Conservation (phyloP, 2,329 filamentous ascomycete genomes). For the Fusarium musae region DNA sequence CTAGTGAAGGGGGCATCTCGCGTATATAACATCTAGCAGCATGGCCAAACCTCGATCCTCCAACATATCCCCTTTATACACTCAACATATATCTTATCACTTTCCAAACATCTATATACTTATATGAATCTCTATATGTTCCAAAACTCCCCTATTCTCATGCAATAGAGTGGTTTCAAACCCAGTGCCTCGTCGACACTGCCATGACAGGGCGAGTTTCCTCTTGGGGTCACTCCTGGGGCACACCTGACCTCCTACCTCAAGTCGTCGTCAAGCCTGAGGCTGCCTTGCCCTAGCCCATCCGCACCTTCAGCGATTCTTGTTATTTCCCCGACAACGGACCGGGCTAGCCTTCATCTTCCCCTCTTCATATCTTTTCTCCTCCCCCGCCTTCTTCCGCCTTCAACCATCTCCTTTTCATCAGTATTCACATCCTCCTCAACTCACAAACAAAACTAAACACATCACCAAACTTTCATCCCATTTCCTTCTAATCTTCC, state of each 20-base stretch:
- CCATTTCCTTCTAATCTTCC: neutral
- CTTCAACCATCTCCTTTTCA: neutral
- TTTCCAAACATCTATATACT: fast-evolving
- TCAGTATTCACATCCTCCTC: neutral
- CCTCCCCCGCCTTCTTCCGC: neutral
- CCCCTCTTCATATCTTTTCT: neutral
- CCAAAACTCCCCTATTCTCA: fast-evolving
- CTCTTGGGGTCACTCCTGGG: neutral
- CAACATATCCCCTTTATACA: neutral
- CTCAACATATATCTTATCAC: no score
- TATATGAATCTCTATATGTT: fast-evolving
- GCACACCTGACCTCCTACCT: neutral
- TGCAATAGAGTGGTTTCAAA: neutral
- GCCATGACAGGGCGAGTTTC: neutral
- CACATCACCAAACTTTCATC: neutral
- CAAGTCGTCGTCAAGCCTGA: neutral
- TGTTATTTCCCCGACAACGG: neutral
- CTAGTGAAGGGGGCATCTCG: fast-evolving
- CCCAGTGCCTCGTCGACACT: neutral
- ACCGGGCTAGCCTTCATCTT: neutral
- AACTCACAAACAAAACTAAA: neutral
- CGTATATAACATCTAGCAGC: neutral
- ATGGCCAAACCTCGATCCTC: no score
- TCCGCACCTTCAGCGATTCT: neutral
- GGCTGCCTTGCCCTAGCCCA: neutral